Conservation (phyloP, 164 flowering plant species). For the Aristolochia californica region DNA sequence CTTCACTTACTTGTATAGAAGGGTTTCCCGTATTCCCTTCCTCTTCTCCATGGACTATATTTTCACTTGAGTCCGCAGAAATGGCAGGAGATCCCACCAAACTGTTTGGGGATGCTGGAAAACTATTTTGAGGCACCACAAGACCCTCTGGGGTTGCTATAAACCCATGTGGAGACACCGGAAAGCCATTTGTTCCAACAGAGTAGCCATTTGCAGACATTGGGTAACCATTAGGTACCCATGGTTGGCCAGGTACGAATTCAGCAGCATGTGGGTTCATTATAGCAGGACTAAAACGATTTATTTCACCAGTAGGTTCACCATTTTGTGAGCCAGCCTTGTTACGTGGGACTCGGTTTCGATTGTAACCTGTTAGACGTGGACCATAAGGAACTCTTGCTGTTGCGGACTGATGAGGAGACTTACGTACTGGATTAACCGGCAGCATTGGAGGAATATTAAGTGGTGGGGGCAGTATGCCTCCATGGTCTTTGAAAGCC, state of each 20-base stretch:
- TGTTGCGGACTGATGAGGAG: slow-evolving; percentile 83
- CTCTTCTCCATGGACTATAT: background rate
- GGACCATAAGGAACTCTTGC: slow-evolving; percentile 72
- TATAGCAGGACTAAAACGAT: slow-evolving; percentile 20
- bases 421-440: slow-evolving; percentile 51
- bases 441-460: slow-evolving; percentile 37
- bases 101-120: slow-evolving; percentile 29
- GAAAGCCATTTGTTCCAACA: slow-evolving; percentile 32
- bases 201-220: slow-evolving; percentile 39
- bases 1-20: slow-evolving; percentile 9
- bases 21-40: slow-evolving; percentile 12
- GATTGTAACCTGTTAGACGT: slow-evolving; percentile 52
- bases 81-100: slow-evolving; percentile 24
- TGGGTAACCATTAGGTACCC: slow-evolving; percentile 47
- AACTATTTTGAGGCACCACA: slow-evolving; percentile 20
- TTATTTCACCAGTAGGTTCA: slow-evolving; percentile 24
- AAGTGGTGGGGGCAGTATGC: slow-evolving; percentile 34
- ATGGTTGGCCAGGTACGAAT: slow-evolving; percentile 51
- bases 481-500: slow-evolving; percentile 34
- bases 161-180: slow-evolving; percentile 25
- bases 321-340: slow-evolving; percentile 32
- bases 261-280: slow-evolving; percentile 90
- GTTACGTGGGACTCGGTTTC: slow-evolving; percentile 34
- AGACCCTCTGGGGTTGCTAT: slow-evolving; percentile 25
- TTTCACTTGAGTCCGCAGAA: background rate